Conservation (phyloP, 495 filamentous ascomycete species). For the Aspergillus bridgeri region DNA sequence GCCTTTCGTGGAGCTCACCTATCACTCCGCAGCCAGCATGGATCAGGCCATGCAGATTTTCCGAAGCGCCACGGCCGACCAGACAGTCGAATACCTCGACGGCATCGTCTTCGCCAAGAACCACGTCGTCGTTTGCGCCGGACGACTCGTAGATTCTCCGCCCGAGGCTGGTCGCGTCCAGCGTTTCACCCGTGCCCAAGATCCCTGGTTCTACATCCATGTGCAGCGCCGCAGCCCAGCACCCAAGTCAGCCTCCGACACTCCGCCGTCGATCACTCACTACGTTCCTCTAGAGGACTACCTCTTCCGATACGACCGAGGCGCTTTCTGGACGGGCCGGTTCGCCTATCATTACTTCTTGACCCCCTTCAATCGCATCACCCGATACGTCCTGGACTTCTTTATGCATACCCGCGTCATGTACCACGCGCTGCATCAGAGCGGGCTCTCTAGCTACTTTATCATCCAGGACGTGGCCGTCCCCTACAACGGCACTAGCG, state of each 20-base stretch:
- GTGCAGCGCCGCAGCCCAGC: constrained; percentile 23
- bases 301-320: constrained; percentile 62
- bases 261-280: constrained; percentile 26
- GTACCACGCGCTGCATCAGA: constrained; percentile 54
- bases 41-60: constrained; percentile 38
- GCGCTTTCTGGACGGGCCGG: constrained; percentile 55
- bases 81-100: constrained; percentile 51
- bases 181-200: constrained; percentile 44
- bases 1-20: constrained; percentile 48
- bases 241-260: not conserved
- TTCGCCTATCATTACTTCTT: constrained; percentile 54
- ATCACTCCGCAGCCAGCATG: constrained; percentile 39
- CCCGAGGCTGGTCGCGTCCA: constrained; percentile 16
- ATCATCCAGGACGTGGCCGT: constrained; percentile 59
- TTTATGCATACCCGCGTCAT: constrained; percentile 55
- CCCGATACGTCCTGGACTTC: constrained; percentile 49
- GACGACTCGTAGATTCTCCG: constrained; percentile 36
- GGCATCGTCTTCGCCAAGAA: constrained; percentile 47
- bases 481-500: constrained; percentile 39
- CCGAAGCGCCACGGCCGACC: constrained; percentile 27
- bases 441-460: constrained; percentile 42
- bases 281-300: constrained; percentile 55
- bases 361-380: constrained; percentile 51
- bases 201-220: constrained; percentile 61
- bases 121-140: constrained; percentile 47